Base-by-base conservation (phyloP, 345 rosid genomes). In the Gossypium sturtianum region DNA sequence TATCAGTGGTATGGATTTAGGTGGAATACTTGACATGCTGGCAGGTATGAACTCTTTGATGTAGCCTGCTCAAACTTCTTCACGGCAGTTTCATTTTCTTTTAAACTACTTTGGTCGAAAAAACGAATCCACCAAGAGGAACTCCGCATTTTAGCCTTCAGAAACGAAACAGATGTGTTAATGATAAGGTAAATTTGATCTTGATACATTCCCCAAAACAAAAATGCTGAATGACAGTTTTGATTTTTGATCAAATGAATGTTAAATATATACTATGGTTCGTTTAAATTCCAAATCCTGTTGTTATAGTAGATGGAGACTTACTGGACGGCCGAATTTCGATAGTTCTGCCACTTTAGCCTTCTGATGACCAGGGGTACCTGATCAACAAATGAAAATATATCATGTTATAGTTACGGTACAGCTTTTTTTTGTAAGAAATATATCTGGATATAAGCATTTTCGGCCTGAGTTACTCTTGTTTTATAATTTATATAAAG, bases 21-120 rank as follows among this genome's bases (percentile, higher is more conserved):
- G 79, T 95, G 99, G 87, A 95, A 95, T 78, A 91, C 86, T 84
- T 89, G 98, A 84, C 99, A 93, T 70, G 82, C 85, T 17, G 98
- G 91, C 70, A 82, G 83, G 68, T 87, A 91, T 44, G 90, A 85
- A 70, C 75, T 84, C 87, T 87, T 89, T 57, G 85, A 65, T 38
- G 87, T 81, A 67, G 88, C 92, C 75, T 88, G 93, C 80, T 89
- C 93, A 52, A 89, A 89, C 82, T 86, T 89, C 74, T 86, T 87
- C 63, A 78, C 69, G 27, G 84, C 88, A 66, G 44, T 80, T 80
- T 87, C 91, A 47, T 89, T 90, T 83, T 89, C 91, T 75, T 90
- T 91, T 68, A 90, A 83, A 74, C 77, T 85, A 13, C 81, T 87
- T 85, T 90, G 95, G 66, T 84, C 77, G 41, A 89, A 89, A 77